Evolutionary conservation across 768 basidiomycete species (phyloP), one percentile per base, ranked within the genome.

Genomic region (Tricholoma hemisulphureum): DNA sequence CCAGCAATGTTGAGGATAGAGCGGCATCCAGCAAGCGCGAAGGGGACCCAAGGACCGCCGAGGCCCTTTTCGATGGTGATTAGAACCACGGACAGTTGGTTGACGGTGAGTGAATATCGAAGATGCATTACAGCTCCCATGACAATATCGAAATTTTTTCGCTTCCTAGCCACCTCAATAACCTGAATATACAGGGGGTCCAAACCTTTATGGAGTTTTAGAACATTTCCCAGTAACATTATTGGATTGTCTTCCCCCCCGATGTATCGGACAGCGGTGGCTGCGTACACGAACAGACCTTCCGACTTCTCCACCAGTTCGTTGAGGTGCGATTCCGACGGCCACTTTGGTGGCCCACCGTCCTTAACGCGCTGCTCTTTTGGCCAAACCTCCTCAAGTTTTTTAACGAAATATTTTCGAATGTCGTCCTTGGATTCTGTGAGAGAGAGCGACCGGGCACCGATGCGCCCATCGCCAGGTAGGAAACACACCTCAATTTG

Each of bases 101-200:
- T 50, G 28, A 46, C 21, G 28, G 26, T 4, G 28, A 49, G 41
- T 48, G 55, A 18, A 50, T 56, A 56, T 48, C 43, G 55, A 31
- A 56, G 31, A 32, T 56, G 34, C 55, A 56, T 46, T 26, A 56
- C 26, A 14, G 7, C 18, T 46, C 55, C 46, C 31, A 56, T 49
- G 41, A 56, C 45, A 24, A 56, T 45, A 34, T 56, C 13, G 28
- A 49, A 56, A 48, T 18, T 7, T 1, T 56, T 7, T 26, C 28
- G 50, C 24, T 48, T 21, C 55, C 23, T 56, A 46, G 55, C 55
- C 16, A 28, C 55, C 45, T 18, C 31, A 26, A 56, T 56, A 21
- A 52, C 56, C 24, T 57, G 56, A n/a, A 4, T 3, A 16, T 57
- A 57, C 9, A 57, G 26, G 39, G 35, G n/a, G 24, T 57, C 56